These are phyloP conservation scores for Paramecium octaurelia DNA, from an alignment of 73 alveolate genomes.

Conservation along the genomic window DNA sequence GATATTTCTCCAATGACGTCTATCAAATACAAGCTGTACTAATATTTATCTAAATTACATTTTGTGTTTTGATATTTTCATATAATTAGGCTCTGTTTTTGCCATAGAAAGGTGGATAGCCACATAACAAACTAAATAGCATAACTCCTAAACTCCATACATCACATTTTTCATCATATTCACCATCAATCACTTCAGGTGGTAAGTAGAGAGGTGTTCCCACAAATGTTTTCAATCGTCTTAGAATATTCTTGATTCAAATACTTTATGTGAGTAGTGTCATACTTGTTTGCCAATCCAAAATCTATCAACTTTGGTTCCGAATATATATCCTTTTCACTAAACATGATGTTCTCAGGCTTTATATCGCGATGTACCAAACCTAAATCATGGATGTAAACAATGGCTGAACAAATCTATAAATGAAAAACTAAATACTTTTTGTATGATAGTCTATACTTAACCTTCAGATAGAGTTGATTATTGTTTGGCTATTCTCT, in stretches of 20 bases:
- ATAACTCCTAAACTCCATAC: constrained; percentile 94
- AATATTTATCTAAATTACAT: neutral
- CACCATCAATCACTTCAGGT: constrained; percentile 94
- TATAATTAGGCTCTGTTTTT: constrained; percentile 80
- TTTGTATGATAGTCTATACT: neutral
- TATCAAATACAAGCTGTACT: neutral
- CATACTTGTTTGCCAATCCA: constrained; percentile 83
- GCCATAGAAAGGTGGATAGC: constrained; percentile 95
- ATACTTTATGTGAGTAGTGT: constrained; percentile 69
- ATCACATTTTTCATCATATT: constrained; percentile 92
- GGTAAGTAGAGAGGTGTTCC: constrained; percentile 97
- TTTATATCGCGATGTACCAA: constrained; percentile 95
- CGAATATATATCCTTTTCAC: constrained; percentile 73
- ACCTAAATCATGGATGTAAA: constrained; percentile 87
- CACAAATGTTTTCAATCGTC: constrained; percentile 86
- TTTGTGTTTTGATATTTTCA: constrained; percentile 67
- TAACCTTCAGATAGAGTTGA: neutral
- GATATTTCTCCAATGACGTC: constrained; percentile 49
- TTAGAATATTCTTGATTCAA: constrained; percentile 49
- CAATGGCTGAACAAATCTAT: constrained; percentile 76
- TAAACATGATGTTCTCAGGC: constrained; percentile 95
- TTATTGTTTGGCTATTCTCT: neutral
- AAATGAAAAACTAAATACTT: neutral
- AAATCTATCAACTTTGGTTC: constrained; percentile 94
- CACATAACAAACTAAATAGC: constrained; percentile 84